phyloP scores from a whole-genome alignment of 148 eudicot genomes.

The Rhododendron ferrugineum region DNA sequence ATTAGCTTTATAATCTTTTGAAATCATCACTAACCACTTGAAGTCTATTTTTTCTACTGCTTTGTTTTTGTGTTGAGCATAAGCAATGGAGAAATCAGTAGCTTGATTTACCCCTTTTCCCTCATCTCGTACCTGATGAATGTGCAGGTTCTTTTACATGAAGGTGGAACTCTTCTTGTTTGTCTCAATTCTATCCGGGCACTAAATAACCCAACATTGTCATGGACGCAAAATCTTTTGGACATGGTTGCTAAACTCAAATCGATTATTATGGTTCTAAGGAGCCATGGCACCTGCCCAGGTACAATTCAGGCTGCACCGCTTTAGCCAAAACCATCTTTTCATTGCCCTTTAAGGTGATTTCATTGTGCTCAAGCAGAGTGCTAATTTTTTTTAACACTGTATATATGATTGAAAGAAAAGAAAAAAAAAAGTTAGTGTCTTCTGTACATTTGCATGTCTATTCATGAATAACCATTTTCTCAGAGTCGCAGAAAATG shows the following conservation, averaged over 20 bases:
- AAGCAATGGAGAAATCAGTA: neutral
- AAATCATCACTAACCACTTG: neutral
- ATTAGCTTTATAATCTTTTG: neutral
- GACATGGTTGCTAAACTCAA: slow-evolving; percentile 33
- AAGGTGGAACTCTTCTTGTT: slow-evolving; percentile 91
- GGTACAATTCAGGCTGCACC: slow-evolving; percentile 50
- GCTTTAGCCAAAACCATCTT: slow-evolving; percentile 11
- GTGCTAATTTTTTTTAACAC: neutral
- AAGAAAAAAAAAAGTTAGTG: neutral
- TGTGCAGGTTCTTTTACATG: slow-evolving; percentile 87
- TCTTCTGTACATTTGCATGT: slow-evolving; percentile 1
- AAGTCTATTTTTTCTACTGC: neutral
- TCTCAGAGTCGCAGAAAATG: neutral
- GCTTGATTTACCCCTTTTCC: neutral
- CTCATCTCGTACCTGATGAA: slow-evolving; percentile 7
- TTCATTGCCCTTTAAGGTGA: slow-evolving; percentile 7
- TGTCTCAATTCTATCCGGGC: slow-evolving; percentile 93
- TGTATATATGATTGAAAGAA: neutral
- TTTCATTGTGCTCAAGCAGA: slow-evolving; percentile 2
- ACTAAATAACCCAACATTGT: slow-evolving; percentile 58
- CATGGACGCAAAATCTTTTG: slow-evolving; percentile 55
- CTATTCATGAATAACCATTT: slow-evolving; percentile 1
- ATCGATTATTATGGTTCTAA: slow-evolving; percentile 15
- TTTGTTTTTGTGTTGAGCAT: neutral
- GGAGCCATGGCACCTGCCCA: slow-evolving; percentile 17